phyloP scores from a whole-genome alignment of 306 rosid species.

The Lupinus albus region DNA sequence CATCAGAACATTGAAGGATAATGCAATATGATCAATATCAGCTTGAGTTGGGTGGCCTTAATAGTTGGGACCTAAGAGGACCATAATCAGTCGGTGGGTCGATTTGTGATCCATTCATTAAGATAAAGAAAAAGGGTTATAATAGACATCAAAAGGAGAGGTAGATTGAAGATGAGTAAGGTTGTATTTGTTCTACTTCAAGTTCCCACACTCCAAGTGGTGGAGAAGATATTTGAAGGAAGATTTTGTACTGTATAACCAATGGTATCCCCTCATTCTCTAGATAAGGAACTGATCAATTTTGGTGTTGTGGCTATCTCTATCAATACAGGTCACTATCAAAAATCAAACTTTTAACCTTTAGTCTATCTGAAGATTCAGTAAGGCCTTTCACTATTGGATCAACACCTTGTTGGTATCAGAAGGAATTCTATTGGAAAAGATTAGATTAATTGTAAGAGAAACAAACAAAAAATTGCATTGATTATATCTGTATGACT shows the following conservation, averaged over 20 bases:
- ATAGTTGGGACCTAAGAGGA: constrained; percentile 47
- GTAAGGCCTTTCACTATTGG: no score
- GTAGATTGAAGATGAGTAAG: constrained; percentile 1
- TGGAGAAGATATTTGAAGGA: constrained; percentile 42
- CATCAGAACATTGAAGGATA: constrained; percentile 32
- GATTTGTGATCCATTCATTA: constrained; percentile 52
- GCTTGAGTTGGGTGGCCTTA: constrained; percentile 50
- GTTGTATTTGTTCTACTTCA: constrained; percentile 36
- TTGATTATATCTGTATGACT: constrained; percentile 46
- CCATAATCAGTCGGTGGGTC: constrained; percentile 62
- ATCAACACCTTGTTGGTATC: no score
- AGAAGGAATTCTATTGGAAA: no score
- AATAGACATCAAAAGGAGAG: constrained; percentile 17
- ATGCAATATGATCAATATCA: constrained; percentile 37
- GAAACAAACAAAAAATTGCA: constrained; percentile 32
- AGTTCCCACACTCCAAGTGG: constrained; percentile 49
- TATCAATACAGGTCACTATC: no score
- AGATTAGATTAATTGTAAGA: no score
- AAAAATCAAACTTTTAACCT: no score
- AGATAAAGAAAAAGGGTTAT: background rate
- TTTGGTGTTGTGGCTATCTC: no score
- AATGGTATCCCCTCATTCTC: no score
- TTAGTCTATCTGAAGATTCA: no score
- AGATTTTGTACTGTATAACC: no score
- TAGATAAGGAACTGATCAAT: no score